These are phyloP conservation scores for Cornus florida DNA, from an alignment of 148 eudicot species.

Conservation along the genomic window DNA sequence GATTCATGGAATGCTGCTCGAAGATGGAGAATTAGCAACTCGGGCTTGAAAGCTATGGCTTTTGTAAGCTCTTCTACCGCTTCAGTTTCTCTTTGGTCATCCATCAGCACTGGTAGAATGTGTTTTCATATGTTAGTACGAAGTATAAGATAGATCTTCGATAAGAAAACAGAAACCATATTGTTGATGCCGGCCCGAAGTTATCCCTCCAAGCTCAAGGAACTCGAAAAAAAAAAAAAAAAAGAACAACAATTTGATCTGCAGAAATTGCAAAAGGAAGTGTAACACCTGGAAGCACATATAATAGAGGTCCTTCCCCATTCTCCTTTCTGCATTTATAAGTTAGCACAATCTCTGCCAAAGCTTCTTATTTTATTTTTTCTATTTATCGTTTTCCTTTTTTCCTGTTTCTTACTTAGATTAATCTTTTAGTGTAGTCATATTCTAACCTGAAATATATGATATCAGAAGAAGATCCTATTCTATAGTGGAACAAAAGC, in stretches of 20 bases:
- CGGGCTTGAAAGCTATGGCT: slow-evolving; percentile 48
- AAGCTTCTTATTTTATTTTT: neutral
- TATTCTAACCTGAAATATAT: too few species aligned
- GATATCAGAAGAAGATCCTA: neutral
- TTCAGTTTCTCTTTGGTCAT: slow-evolving; percentile 50
- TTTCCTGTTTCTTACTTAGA: neutral
- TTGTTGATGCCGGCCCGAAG: too few species aligned
- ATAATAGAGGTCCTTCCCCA: neutral
- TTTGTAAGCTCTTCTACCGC: slow-evolving; percentile 51
- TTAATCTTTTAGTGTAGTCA: neutral
- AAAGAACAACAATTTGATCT: too few species aligned
- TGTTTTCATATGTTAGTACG: slow-evolving; percentile 5
- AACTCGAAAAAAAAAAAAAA: too few species aligned
- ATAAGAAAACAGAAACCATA: neutral
- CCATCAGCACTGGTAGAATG: slow-evolving; percentile 43
- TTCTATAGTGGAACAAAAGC: neutral
- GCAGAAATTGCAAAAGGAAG: too few species aligned
- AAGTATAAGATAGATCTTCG: neutral
- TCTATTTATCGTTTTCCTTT: too few species aligned
- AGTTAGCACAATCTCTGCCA: neutral
- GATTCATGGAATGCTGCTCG: slow-evolving; percentile 55
- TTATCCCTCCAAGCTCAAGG: too few species aligned
- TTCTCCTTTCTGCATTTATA: neutral
- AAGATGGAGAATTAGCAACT: slow-evolving; percentile 51
- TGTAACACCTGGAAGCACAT: too few species aligned